Conservation (phyloP, 768 basidiomycete species). For the Lactarius trivialis region DNA sequence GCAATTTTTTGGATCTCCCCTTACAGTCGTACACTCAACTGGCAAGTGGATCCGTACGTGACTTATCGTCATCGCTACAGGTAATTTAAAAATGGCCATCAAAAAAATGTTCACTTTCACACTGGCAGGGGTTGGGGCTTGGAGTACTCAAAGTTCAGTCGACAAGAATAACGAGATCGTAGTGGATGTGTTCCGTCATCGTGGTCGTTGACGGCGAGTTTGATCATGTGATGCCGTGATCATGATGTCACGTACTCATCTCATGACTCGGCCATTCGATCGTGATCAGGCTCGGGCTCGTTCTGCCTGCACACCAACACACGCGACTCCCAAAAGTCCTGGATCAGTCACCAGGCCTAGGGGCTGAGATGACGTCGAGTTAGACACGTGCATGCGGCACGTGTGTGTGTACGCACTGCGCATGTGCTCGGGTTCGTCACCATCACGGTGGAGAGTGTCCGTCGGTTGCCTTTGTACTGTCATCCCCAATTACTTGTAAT, state of each 20-base stretch:
- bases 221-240: not conserved
- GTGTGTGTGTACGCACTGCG: not conserved
- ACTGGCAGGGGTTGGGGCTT: not conserved
- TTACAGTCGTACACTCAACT: too few relatives aligned
- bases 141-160: not conserved
- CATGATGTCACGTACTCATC: not conserved
- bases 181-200: not conserved
- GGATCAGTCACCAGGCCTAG: not conserved
- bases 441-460: not conserved
- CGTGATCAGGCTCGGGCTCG: not conserved
- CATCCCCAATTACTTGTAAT: not conserved
- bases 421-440: not conserved
- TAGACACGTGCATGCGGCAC: not conserved
- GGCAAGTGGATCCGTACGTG: not conserved
- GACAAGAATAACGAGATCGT: not conserved
- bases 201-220: not conserved
- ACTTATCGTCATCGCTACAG: not conserved
- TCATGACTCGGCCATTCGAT: not conserved
- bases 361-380: not conserved
- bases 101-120: not conserved
- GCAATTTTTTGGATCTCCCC: too few relatives aligned
- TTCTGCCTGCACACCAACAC: not conserved
- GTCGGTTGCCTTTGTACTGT: not conserved
- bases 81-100: not conserved
- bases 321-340: not conserved